Conservation (phyloP, 352 stramenopile species). For the Lagenidium giganteum region DNA sequence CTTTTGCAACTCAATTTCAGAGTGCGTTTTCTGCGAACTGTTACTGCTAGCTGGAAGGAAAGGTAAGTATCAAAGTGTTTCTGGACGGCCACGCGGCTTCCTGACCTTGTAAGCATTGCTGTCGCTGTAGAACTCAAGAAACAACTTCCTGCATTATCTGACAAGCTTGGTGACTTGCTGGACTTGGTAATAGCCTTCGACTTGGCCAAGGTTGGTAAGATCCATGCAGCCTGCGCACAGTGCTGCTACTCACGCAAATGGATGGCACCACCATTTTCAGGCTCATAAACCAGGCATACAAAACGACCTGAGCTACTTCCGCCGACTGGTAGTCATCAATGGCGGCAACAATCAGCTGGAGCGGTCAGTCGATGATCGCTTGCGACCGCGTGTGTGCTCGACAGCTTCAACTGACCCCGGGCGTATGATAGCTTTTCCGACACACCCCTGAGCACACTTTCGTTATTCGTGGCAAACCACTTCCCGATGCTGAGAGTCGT, state of each 20-base stretch:
- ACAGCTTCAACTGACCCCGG: background rate
- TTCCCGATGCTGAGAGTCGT: constrained; percentile 55
- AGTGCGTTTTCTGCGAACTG: constrained; percentile 35
- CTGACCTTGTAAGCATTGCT: background rate
- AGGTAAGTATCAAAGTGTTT: constrained; percentile 24
- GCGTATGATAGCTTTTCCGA: constrained; percentile 23
- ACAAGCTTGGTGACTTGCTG: constrained; percentile 47
- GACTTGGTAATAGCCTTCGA: constrained; percentile 55
- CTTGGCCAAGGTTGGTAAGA: constrained; percentile 42
- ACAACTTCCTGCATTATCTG: constrained; percentile 30
- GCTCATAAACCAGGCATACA: constrained; percentile 43
- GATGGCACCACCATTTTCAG: no score
- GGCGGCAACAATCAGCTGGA: constrained; percentile 39
- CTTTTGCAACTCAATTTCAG: constrained; percentile 9
- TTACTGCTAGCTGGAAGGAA: constrained; percentile 48
- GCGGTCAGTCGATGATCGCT: no score
- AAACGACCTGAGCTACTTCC: constrained; percentile 63
- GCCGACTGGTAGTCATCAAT: constrained; percentile 36
- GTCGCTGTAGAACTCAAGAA: constrained; percentile 25
- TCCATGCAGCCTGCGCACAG: no score
- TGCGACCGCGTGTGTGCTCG: no score
- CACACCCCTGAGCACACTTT: constrained; percentile 40
- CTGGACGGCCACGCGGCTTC: no score
- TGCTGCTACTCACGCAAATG: no score
- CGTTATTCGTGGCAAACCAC: constrained; percentile 59